Evolutionary conservation across 345 rosid species (phyloP).

Genomic region (Eucalyptus polybractea): DNA sequence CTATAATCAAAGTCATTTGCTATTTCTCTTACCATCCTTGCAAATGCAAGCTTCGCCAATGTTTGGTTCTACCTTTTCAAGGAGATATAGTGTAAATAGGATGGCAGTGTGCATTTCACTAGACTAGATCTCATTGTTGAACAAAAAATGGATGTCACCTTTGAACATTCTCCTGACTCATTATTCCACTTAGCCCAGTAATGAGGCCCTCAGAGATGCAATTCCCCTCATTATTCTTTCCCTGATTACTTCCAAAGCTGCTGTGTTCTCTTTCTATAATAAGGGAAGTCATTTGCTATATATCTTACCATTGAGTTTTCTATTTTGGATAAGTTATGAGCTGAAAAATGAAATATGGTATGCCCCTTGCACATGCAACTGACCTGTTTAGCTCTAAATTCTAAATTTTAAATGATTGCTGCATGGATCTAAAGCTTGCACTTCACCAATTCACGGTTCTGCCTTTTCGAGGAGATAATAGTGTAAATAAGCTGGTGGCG

Average conservation of each 20-base stretch:
- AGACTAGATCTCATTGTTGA: neutral
- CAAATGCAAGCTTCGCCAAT: neutral
- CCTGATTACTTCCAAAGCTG: neutral
- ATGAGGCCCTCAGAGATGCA: neutral
- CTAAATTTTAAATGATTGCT: neutral
- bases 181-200: neutral
- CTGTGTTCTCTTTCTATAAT: neutral
- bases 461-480: neutral
- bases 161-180: neutral
- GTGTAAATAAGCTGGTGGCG: neutral
- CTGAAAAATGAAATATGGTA: neutral
- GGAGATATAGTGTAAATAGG: neutral
- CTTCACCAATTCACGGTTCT: neutral
- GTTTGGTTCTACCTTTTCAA: neutral
- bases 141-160: neutral
- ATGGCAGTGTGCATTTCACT: neutral
- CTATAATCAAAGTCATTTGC: neutral
- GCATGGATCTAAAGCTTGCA: neutral
- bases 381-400: neutral
- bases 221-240: neutral
- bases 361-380: neutral
- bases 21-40: neutral
- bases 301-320: neutral
- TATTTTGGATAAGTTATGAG: neutral
- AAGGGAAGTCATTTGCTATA: neutral